Evolutionary conservation across 23 red algal genomes (phyloP).

Genomic region (Agarophyton chilense): DNA sequence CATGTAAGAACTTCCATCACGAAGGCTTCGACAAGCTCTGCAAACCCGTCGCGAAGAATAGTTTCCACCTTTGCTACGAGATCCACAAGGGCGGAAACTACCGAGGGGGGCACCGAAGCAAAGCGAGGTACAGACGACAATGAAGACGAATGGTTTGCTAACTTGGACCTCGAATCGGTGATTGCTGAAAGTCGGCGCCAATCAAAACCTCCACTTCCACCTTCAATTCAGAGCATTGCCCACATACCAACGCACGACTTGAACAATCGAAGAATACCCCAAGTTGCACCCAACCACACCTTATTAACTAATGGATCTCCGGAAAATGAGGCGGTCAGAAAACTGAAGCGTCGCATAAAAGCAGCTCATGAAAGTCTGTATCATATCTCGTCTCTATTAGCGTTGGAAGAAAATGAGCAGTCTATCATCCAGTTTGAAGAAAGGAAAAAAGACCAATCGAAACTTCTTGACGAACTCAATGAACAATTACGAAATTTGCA

Average conservation of each 20-base stretch:
- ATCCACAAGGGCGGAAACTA: neutral
- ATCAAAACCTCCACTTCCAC: neutral
- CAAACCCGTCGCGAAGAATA: neutral
- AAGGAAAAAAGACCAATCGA: conserved; percentile 20
- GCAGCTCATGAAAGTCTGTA: conserved; percentile 50
- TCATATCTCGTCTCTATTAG: conserved; percentile 47
- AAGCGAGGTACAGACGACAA: conserved; percentile 32
- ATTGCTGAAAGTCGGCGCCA: conserved; percentile 14
- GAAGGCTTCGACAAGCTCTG: neutral
- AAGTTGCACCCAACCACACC: neutral
- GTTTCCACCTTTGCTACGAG: neutral
- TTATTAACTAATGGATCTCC: neutral
- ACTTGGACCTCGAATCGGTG: conserved; percentile 51
- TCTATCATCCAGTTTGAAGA: conserved; percentile 15
- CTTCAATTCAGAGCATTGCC: neutral
- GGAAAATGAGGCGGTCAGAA: conserved; percentile 17
- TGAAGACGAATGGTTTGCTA: conserved; percentile 44
- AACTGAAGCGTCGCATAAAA: conserved; percentile 42
- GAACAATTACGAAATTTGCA: conserved; percentile 1
- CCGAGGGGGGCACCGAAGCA: neutral
- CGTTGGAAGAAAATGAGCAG: conserved; percentile 32
- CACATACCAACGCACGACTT: neutral
- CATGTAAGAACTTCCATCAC: neutral
- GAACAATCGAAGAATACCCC: neutral
- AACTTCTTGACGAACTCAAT: conserved; percentile 43